phyloP scores from a whole-genome alignment of 495 filamentous ascomycete species.

The Parmelia sp. region DNA sequence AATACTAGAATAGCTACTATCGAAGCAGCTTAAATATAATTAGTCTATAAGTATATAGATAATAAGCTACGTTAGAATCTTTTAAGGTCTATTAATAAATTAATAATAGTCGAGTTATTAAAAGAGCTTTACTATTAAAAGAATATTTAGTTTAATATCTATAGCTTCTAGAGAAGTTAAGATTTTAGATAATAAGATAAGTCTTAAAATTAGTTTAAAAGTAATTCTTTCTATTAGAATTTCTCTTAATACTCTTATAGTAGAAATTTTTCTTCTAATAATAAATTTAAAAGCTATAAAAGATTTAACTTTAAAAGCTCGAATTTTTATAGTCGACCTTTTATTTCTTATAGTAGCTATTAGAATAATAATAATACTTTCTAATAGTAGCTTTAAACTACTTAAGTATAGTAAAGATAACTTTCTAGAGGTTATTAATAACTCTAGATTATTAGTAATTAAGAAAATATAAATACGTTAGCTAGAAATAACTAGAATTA shows the following conservation, averaged over 20 bases:
- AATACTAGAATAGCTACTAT: background rate
- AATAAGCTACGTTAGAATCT: background rate
- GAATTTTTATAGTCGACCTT: background rate
- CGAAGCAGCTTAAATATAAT: background rate
- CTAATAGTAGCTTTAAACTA: background rate
- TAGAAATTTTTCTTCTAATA: background rate
- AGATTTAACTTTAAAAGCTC: background rate
- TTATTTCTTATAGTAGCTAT: background rate
- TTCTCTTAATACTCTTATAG: background rate
- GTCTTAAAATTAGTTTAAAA: background rate
- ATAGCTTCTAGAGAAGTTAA: background rate
- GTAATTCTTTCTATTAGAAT: background rate
- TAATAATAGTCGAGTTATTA: background rate
- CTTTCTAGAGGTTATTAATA: background rate
- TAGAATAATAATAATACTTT: background rate
- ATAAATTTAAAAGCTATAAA: background rate
- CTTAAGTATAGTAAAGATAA: background rate
- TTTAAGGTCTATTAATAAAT: background rate
- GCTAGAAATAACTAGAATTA: background rate
- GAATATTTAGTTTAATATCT: background rate
- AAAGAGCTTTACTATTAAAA: background rate
- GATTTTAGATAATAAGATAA: background rate
- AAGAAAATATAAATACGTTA: background rate
- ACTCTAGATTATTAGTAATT: background rate
- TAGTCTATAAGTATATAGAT: background rate